Conservation (phyloP, 2,329 filamentous ascomycete species). For the Trichophyton equinum region DNA sequence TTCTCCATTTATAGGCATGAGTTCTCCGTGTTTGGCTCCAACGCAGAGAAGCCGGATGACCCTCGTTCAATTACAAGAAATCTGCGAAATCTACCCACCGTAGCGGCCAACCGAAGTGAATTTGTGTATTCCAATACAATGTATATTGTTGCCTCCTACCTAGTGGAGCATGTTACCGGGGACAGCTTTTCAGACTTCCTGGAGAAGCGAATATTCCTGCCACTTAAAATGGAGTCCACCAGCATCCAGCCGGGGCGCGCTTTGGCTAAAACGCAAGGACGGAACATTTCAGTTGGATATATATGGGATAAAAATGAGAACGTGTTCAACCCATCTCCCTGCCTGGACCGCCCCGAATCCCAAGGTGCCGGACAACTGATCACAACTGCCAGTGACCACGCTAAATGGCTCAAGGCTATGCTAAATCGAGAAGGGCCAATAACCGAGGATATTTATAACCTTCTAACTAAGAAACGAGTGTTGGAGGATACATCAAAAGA, state of each 20-base stretch:
- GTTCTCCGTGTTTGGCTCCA: not conserved
- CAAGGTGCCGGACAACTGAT: constrained; percentile 36
- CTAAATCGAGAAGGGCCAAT: constrained; percentile 20
- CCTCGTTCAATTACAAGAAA: not conserved
- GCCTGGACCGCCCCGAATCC: constrained; percentile 21
- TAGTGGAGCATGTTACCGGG: not conserved
- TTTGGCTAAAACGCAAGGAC: constrained; percentile 13
- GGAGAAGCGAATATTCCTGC: not conserved
- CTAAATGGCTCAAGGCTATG: constrained; percentile 21
- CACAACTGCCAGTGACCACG: constrained; percentile 22
- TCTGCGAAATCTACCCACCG: not conserved
- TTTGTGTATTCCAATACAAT: not conserved
- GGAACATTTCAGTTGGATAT: constrained; percentile 34
- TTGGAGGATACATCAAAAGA: constrained; percentile 13
- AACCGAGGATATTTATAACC: constrained; percentile 16
- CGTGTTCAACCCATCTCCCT: constrained; percentile 13
- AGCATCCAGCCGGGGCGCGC: not conserved
- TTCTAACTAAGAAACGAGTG: constrained; percentile 17
- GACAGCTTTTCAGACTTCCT: not conserved
- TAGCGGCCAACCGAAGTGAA: not conserved
- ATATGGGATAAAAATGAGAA: constrained; percentile 24
- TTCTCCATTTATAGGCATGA: not conserved
- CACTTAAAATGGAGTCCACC: not conserved
- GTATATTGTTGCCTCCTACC: not conserved
- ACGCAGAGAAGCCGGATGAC: not conserved